A percentile compares a stretch with the other conserved stretches of the same genome.
phyloP scores from a whole-genome alignment of 768 basidiomycete species.

The Tricholoma bakamatsutake region DNA sequence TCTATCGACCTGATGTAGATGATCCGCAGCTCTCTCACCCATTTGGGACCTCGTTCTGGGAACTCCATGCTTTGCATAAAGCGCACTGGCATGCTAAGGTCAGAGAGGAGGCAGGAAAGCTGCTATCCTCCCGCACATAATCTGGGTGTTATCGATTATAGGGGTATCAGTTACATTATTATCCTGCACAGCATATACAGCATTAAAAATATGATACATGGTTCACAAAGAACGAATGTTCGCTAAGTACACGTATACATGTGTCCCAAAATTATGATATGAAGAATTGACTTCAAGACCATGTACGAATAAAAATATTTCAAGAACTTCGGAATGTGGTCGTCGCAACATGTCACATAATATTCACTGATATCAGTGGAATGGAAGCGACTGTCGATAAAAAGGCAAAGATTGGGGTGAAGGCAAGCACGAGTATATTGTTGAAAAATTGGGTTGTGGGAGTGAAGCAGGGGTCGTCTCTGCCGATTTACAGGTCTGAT shows the following conservation, averaged over 20 bases:
- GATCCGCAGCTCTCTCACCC: slow-evolving; percentile 83
- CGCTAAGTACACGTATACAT: neutral
- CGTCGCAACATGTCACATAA: neutral
- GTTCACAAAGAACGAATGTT: slow-evolving; percentile 6
- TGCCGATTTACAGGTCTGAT: slow-evolving; percentile 28
- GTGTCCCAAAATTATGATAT: neutral
- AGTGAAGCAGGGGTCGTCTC: slow-evolving; percentile 5
- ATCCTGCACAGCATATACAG: neutral
- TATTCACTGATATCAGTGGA: neutral
- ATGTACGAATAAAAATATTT: neutral
- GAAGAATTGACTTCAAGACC: neutral
- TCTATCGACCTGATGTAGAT: slow-evolving; percentile 80
- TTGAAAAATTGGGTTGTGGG: slow-evolving; percentile 4
- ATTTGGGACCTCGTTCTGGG: slow-evolving; percentile 85
- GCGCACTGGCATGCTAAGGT: slow-evolving; percentile 66
- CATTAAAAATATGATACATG: neutral
- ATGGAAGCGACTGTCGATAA: slow-evolving; percentile 2
- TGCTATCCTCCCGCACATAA: slow-evolving; percentile 41
- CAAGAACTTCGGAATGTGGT: neutral
- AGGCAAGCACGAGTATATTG: neutral
- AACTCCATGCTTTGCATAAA: slow-evolving; percentile 59
- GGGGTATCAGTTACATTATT: neutral
- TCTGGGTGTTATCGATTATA: slow-evolving; percentile 3
- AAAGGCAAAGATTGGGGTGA: slow-evolving; percentile 4
- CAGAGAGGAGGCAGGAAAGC: slow-evolving; percentile 54